Conservation (phyloP, 2,329 filamentous ascomycete genomes). For the Coniella lustricola region DNA sequence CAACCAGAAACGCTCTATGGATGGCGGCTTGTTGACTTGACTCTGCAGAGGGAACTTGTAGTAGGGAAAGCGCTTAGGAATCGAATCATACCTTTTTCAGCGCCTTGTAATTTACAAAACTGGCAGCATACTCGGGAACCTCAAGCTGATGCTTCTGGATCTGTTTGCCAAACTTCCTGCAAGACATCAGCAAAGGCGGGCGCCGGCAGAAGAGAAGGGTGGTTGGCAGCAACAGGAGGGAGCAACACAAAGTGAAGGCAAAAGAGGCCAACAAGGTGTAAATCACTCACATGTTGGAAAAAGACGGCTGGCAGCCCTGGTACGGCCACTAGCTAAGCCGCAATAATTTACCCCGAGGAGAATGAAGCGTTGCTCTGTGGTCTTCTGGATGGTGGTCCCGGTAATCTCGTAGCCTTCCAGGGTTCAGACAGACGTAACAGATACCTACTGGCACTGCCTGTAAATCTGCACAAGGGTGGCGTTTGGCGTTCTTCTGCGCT, state of each 20-base stretch:
- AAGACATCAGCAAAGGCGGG: slow-evolving; percentile 19
- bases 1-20: too few relatives aligned
- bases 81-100: slow-evolving; percentile 76
- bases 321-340: slow-evolving; percentile 10
- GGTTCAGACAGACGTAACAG: background rate
- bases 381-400: background rate
- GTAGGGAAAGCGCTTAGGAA: background rate
- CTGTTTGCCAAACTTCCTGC: slow-evolving; percentile 99
- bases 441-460: background rate
- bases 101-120: slow-evolving; percentile 98
- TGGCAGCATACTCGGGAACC: slow-evolving; percentile 97
- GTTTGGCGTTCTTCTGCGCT: too few relatives aligned
- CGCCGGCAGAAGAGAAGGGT: background rate
- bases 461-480: too few relatives aligned
- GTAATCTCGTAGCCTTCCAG: slow-evolving; percentile 3
- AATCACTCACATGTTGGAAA: slow-evolving; percentile 29
- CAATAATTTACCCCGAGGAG: background rate
- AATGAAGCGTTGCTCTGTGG: background rate
- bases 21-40: too few relatives aligned
- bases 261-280: background rate
- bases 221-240: background rate
- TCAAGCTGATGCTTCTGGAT: slow-evolving; percentile 99
- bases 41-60: background rate
- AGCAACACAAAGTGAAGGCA: background rate
- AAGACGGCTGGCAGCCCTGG: slow-evolving; percentile 18